These are phyloP conservation scores for Sporothrix curviconia DNA, from an alignment of 2,329 filamentous ascomycete genomes.

Conservation along the genomic window DNA sequence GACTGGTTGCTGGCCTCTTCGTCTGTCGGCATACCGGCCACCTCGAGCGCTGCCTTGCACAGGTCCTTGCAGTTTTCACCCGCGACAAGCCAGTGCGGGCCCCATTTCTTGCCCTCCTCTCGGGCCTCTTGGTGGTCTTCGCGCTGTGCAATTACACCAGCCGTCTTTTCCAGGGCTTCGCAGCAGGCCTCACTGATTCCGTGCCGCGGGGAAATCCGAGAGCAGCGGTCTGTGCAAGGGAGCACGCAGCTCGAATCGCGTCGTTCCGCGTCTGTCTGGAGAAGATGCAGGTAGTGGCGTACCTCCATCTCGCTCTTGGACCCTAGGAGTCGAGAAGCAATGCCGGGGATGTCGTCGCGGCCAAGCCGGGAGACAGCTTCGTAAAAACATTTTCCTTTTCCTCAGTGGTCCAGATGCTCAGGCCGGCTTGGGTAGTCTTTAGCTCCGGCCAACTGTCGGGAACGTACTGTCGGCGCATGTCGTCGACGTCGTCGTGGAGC, in stretches of 20 bases:
- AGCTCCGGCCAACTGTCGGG: constrained; percentile 27
- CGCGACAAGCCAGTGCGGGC: constrained; percentile 60
- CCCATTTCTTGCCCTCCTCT: constrained; percentile 55
- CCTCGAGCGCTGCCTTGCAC: constrained; percentile 7
- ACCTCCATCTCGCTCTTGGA: constrained; percentile 73
- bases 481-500: constrained; percentile 53
- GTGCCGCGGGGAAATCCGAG: constrained; percentile 59
- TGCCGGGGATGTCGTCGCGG: constrained; percentile 51
- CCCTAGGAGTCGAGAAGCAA: constrained; percentile 52
- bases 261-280: constrained; percentile 44
- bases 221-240: constrained; percentile 34
- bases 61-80: constrained; percentile 21
- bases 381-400: constrained; percentile 72
- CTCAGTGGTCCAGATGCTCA: constrained; percentile 58
- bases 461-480: constrained; percentile 37
- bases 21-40: constrained; percentile 1
- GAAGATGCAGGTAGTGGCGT: constrained; percentile 57
- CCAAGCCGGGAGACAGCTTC: constrained; percentile 58
- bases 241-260: constrained; percentile 16
- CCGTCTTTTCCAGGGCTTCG: constrained; percentile 58
- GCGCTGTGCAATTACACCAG: constrained; percentile 56
- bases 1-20: background rate
- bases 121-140: constrained; percentile 58
- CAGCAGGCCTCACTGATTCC: constrained; percentile 65
- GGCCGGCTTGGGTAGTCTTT: constrained; percentile 55